Evolutionary conservation across 305 asterid species (phyloP).

Genomic region (Solanum hybrid): DNA sequence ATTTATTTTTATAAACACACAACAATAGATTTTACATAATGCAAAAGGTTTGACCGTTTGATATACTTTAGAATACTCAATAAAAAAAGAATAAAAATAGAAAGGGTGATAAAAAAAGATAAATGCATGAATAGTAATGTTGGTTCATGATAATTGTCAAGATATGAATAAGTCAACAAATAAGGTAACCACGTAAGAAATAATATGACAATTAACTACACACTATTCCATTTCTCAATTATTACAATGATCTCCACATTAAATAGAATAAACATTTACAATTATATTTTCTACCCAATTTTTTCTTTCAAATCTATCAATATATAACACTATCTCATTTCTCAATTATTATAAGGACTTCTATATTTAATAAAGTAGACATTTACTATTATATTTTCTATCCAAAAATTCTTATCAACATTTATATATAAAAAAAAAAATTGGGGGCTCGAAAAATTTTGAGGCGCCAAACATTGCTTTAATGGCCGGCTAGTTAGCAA

Average conservation of each 20-base stretch:
- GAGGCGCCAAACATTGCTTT: not conserved
- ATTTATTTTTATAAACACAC: too few species aligned
- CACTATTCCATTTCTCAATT: not conserved
- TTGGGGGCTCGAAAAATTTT: not conserved
- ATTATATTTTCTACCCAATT: not conserved
- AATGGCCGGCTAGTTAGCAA: too few species aligned
- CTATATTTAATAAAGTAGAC: not conserved
- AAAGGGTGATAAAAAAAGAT: not conserved
- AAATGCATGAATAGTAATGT: not conserved
- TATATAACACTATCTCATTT: not conserved
- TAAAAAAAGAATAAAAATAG: not conserved
- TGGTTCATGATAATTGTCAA: not conserved
- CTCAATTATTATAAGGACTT: not conserved
- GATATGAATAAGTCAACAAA: not conserved
- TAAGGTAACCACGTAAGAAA: not conserved
- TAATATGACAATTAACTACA: too few species aligned
- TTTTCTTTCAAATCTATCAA: not conserved
- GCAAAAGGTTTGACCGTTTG: not conserved
- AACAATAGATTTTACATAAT: not conserved
- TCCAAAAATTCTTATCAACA: not conserved
- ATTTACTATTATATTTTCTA: not conserved
- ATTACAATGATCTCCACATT: not conserved
- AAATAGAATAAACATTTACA: too few species aligned
- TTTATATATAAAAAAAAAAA: too few species aligned
- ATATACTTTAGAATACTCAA: not conserved